phyloP scores from a whole-genome alignment of 2,329 filamentous ascomycete species.

The Colletotrichum salicis region DNA sequence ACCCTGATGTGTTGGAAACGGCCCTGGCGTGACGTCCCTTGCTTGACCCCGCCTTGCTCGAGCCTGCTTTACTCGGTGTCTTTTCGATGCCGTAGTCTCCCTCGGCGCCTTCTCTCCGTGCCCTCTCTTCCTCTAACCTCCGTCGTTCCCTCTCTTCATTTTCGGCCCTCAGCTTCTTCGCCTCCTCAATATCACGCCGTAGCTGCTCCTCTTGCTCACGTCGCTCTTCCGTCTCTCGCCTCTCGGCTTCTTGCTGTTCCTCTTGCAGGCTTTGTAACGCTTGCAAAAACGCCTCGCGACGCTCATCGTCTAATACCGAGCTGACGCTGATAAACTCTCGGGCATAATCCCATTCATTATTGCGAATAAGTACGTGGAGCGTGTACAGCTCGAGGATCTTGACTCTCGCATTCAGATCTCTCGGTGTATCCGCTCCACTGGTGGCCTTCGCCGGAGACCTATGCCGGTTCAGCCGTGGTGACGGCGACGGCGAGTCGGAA shows the following conservation, averaged over 20 bases:
- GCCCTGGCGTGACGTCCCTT: constrained; percentile 45
- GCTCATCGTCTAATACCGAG: constrained; percentile 90
- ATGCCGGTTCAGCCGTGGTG: constrained; percentile 49
- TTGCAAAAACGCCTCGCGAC: constrained; percentile 87
- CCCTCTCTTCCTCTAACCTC: constrained; percentile 65
- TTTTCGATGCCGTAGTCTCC: constrained; percentile 77
- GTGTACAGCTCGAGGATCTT: constrained; percentile 97
- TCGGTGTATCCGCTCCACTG: constrained; percentile 81
- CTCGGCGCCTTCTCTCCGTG: constrained; percentile 64
- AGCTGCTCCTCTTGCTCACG: constrained; percentile 67
- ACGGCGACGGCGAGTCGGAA: constrained; percentile 53
- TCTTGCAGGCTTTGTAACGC: constrained; percentile 86
- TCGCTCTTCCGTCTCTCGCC: constrained; percentile 69
- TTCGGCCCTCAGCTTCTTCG: constrained; percentile 64
- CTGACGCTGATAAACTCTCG: constrained; percentile 88
- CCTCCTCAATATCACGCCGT: constrained; percentile 67
- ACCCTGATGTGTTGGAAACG: constrained; percentile 47
- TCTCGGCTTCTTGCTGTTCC: constrained; percentile 80
- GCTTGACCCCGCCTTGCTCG: constrained; percentile 49
- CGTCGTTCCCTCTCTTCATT: constrained; percentile 67
- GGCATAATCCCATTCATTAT: constrained; percentile 96
- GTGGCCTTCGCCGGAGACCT: constrained; percentile 59
- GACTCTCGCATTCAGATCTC: constrained; percentile 84
- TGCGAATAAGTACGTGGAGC: constrained; percentile 91
- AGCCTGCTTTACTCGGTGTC: constrained; percentile 51